Percentiles rank a stretch among this genome's conserved stretches.
phyloP scores from a whole-genome alignment of 306 rosid species.

The Cercis canadensis region DNA sequence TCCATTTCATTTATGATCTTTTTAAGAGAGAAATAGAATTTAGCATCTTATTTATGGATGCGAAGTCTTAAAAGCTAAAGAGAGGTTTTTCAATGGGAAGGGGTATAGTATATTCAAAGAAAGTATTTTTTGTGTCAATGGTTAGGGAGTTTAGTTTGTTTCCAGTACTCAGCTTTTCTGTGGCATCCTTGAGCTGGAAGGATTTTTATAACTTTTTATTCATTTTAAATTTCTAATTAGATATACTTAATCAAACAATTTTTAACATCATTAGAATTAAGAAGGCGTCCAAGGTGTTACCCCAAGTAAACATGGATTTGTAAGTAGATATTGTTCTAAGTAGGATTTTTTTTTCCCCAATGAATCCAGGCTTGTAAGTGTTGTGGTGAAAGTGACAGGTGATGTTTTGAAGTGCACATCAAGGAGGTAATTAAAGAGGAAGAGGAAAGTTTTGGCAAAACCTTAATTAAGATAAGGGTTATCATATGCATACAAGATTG shows the following conservation, averaged over 20 bases:
- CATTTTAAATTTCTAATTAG: constrained; percentile 11
- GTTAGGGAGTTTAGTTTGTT: constrained; percentile 15
- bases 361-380: constrained; percentile 72
- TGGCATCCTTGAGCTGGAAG: constrained; percentile 1
- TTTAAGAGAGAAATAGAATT: neutral
- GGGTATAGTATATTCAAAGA: constrained; percentile 37
- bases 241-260: too few species aligned
- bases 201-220: constrained; percentile 1
- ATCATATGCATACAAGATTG: constrained; percentile 1
- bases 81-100: constrained; percentile 94
- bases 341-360: neutral
- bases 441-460: constrained; percentile 95
- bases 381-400: constrained; percentile 69
- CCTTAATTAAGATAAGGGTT: constrained; percentile 77
- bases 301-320: neutral
- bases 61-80: constrained; percentile 87
- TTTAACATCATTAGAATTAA: too few species aligned
- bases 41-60: constrained; percentile 58
- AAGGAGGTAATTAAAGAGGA: constrained; percentile 82
- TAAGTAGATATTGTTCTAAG: constrained; percentile 15
- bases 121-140: neutral
- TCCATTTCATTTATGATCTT: neutral
- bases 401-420: constrained; percentile 77
- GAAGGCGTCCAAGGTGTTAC: neutral
- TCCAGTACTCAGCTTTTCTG: constrained; percentile 11